These are phyloP conservation scores for Apiospora arundinis DNA, from an alignment of 2,329 filamentous ascomycete species.

Conservation along the genomic window DNA sequence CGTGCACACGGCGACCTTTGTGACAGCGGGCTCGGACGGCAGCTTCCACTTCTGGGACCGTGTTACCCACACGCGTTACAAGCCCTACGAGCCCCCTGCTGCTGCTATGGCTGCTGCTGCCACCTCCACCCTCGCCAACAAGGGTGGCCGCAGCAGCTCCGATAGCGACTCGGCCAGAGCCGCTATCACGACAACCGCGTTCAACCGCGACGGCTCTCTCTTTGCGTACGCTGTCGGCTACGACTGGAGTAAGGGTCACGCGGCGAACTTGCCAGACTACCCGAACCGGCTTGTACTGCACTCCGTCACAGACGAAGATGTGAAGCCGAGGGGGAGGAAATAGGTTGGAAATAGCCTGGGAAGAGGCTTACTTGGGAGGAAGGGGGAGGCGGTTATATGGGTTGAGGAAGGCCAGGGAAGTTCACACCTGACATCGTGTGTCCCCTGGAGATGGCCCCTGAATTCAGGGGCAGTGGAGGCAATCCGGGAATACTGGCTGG, in stretches of 20 bases:
- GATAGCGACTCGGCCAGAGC: constrained; percentile 46
- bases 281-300: constrained; percentile 39
- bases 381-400: neutral
- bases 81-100: constrained; percentile 49
- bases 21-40: constrained; percentile 45
- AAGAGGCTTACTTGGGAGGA: neutral
- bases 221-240: constrained; percentile 71
- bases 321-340: constrained; percentile 25
- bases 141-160: neutral
- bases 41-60: constrained; percentile 62
- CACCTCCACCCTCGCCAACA: neutral
- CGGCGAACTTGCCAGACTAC: constrained; percentile 32
- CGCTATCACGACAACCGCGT: constrained; percentile 67
- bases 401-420: neutral
- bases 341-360: neutral
- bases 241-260: constrained; percentile 74
- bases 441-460: neutral
- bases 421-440: neutral
- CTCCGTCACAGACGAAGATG: constrained; percentile 32
- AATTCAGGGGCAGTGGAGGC: constrained; percentile 1
- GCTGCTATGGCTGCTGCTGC: neutral
- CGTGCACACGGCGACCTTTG: constrained; percentile 31
- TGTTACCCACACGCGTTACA: constrained; percentile 53
- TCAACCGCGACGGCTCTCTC: constrained; percentile 64
- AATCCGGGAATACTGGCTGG: constrained; percentile 24